A percentile compares a stretch with the other conserved stretches of the same genome.
Evolutionary conservation across 306 rosid species (phyloP).

Genomic region (Pachyrhizus erosus): DNA sequence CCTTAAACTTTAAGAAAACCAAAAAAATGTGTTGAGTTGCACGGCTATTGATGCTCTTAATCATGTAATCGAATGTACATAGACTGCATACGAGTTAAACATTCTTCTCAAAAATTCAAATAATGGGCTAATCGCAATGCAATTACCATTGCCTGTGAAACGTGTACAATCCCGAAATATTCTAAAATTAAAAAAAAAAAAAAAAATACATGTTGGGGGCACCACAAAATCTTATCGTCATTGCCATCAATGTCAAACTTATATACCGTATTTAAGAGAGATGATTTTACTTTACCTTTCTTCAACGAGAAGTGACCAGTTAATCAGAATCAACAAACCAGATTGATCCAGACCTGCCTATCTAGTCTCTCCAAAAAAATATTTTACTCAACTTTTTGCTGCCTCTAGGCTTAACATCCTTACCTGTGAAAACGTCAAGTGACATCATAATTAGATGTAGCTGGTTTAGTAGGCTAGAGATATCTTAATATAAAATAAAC

Average conservation of each 20-base stretch:
- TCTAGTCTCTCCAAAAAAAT: slow-evolving; percentile 46
- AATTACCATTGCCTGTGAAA: slow-evolving; percentile 1
- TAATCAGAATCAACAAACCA: slow-evolving; percentile 17
- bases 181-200: background rate
- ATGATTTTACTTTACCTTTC: slow-evolving; percentile 16
- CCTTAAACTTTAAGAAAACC: background rate
- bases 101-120: slow-evolving; percentile 21
- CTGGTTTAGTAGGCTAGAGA: slow-evolving; percentile 7
- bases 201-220: background rate
- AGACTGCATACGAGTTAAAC: slow-evolving; percentile 5
- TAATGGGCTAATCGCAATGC: background rate
- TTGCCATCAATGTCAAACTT: slow-evolving; percentile 39
- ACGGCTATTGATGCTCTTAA: background rate
- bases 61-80: background rate
- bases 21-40: background rate
- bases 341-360: slow-evolving; percentile 31
- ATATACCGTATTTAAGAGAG: slow-evolving; percentile 14
- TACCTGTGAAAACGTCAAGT: slow-evolving; percentile 42
- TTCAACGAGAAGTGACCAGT: slow-evolving; percentile 22
- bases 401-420: slow-evolving; percentile 39
- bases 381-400: slow-evolving; percentile 27
- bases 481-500: background rate
- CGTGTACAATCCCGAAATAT: background rate
- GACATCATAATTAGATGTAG: slow-evolving; percentile 25
- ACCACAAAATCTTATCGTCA: slow-evolving; percentile 5